A percentile compares a stretch with the other conserved stretches of the same genome.
Conservation (phyloP, 208 protist genomes). For the Borovskyia barvae region DNA sequence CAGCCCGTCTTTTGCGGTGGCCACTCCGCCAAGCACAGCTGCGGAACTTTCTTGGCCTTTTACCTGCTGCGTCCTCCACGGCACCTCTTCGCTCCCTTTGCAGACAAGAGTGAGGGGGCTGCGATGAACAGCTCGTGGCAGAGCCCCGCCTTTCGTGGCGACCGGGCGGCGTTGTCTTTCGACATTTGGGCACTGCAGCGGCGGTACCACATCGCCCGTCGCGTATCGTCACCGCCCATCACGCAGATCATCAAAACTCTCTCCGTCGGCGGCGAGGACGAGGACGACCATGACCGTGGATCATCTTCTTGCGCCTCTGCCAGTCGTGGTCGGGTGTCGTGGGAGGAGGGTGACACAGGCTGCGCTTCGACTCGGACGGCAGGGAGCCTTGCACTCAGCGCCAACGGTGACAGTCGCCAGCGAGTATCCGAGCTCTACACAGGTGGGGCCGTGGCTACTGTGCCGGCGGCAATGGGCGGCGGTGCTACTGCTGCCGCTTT, state of each 20-base stretch:
- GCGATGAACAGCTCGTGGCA: slow-evolving; percentile 69
- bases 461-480: neutral
- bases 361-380: slow-evolving; percentile 21
- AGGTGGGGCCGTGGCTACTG: neutral
- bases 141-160: slow-evolving; percentile 68
- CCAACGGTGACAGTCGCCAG: slow-evolving; percentile 18
- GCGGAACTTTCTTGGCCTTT: slow-evolving; percentile 81
- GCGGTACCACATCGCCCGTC: slow-evolving; percentile 44
- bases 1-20: slow-evolving; percentile 79
- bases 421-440: slow-evolving; percentile 15
- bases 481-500: neutral
- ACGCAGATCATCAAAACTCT: slow-evolving; percentile 11
- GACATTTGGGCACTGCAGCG: slow-evolving; percentile 64
- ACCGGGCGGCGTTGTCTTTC: slow-evolving; percentile 54
- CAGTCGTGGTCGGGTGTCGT: slow-evolving; percentile 20
- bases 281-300: slow-evolving; percentile 10
- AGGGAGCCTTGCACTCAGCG: slow-evolving; percentile 18
- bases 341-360: slow-evolving; percentile 22
- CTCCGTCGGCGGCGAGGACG: slow-evolving; percentile 16
- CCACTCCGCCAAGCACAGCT: slow-evolving; percentile 80
- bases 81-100: slow-evolving; percentile 51
- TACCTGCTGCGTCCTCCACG: slow-evolving; percentile 79
- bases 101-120: slow-evolving; percentile 41
- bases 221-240: slow-evolving; percentile 18
- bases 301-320: slow-evolving; percentile 17